Base-by-base conservation (phyloP, 495 filamentous ascomycete species). In the Penicillium tannophilum region DNA sequence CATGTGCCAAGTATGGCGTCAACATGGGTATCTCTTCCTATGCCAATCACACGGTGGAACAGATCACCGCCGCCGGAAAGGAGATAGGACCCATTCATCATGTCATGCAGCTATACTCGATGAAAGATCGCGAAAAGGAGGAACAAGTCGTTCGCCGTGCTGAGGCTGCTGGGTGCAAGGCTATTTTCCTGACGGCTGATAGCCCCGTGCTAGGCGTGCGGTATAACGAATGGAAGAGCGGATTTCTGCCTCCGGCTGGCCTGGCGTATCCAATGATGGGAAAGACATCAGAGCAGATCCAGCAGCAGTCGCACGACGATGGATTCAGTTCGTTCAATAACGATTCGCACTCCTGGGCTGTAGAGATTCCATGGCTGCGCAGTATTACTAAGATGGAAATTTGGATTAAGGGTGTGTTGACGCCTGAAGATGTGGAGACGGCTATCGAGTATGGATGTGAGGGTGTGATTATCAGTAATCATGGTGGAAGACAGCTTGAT, bases 121-220 rank as follows among this genome's bases (percentile, higher is more conserved):
- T 92, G 74, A 84, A 81, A 43, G 77, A 89, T 56, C 78, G 87
- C 3, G 20, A 70, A 28, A 86, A 88, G 59, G 81, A 86, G 31
- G 86, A 84, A 55, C 67, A 70, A 1, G 72, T 79, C 12, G 78
- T 84, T 11, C 63, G 56, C 23, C 74, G 71, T 24, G 68, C 72
- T 3, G 69, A 70, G 36, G 63, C 60, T 11, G 83, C 86, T 54
- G 68, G 72, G 1, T 75, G 89, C 26, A 82, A 82, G 48, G 86
- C 78, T 5, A 81, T 96, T 45, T 85, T 87, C 54, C 77, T 96
- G 20, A 97, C 93, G 6, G 86, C 95, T 12, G 92, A 97, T 69
- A 91, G 90, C 3, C 89, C 91, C 2, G 85, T 91, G 3, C 86
- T 92, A 0, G 92, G 92, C 1, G 63, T 74, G 0, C 69, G 71